Percentiles rank a stretch among this genome's conserved stretches.
These are phyloP conservation scores for Gnaphalium uliginosum DNA, from an alignment of 129 eudicot species.

Conservation along the genomic window DNA sequence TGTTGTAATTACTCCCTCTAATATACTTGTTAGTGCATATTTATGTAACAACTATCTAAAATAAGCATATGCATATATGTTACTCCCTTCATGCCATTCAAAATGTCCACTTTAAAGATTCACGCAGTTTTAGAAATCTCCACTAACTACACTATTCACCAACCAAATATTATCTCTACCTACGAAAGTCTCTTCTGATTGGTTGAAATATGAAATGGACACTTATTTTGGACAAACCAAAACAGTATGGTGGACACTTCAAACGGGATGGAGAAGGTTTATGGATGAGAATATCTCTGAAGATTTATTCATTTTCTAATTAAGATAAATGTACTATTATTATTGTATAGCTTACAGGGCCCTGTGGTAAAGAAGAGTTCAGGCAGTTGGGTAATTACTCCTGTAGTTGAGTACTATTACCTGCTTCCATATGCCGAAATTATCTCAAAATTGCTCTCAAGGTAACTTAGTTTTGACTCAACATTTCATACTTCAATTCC, in stretches of 20 bases:
- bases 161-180: no score
- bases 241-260: no score
- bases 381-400: slow-evolving; percentile 54
- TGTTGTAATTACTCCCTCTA: not conserved
- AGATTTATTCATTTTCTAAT: slow-evolving; percentile 22
- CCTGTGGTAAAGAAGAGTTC: slow-evolving; percentile 51
- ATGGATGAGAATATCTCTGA: not conserved
- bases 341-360: slow-evolving; percentile 64
- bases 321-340: slow-evolving; percentile 12
- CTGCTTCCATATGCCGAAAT: slow-evolving; percentile 70
- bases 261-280: no score
- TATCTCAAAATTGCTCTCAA: slow-evolving; percentile 43
- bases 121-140: no score
- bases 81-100: no score
- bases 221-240: no score
- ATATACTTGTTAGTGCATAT: not conserved
- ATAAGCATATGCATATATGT: slow-evolving; percentile 4
- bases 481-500: not conserved
- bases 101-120: no score
- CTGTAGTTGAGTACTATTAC: slow-evolving; percentile 60
- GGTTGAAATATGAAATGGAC: no score
- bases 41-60: slow-evolving; percentile 16
- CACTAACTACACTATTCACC: no score
- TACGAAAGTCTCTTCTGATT: no score
- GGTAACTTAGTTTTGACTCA: slow-evolving; percentile 43